phyloP scores from a whole-genome alignment of 106 monocot genomes.

The Dendrobium officinale region DNA sequence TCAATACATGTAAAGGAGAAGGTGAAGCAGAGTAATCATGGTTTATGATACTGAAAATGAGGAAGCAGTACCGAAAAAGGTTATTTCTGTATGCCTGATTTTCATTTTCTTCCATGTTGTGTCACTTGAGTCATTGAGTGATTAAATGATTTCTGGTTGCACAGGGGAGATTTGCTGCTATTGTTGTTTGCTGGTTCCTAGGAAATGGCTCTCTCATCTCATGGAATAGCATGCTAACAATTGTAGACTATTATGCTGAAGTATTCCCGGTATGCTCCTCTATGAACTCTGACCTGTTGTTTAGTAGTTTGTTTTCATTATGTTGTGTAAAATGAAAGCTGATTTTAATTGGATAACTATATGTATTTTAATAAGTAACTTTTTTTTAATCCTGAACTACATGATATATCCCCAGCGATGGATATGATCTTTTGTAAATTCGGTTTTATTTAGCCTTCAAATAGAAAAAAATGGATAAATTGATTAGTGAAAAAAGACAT shows the following conservation, averaged over 20 bases:
- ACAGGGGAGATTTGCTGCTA: constrained; percentile 10
- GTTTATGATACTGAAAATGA: not conserved
- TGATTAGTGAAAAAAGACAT: too few species aligned
- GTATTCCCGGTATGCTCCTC: constrained; percentile 14
- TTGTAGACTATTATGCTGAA: constrained; percentile 49
- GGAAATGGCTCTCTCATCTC: constrained; percentile 51
- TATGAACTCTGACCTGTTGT: not conserved
- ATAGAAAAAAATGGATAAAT: too few species aligned
- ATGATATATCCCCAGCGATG: too few species aligned
- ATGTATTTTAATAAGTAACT: not conserved
- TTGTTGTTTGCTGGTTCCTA: constrained; percentile 17
- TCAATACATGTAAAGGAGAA: not conserved
- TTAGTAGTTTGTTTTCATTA: not conserved
- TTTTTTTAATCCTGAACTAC: too few species aligned
- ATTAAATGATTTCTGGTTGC: not conserved
- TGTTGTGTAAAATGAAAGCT: not conserved
- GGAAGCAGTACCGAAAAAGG: not conserved
- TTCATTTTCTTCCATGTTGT: not conserved
- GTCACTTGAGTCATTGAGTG: not conserved
- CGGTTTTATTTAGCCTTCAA: too few species aligned
- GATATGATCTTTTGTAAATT: too few species aligned
- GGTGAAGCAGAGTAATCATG: constrained; percentile 8
- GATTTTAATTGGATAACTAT: not conserved
- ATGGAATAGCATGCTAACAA: constrained; percentile 66
- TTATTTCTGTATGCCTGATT: constrained; percentile 5